Conservation (phyloP, 1,139 yeast genomes). For the Casaregolazyma lundiana region DNA sequence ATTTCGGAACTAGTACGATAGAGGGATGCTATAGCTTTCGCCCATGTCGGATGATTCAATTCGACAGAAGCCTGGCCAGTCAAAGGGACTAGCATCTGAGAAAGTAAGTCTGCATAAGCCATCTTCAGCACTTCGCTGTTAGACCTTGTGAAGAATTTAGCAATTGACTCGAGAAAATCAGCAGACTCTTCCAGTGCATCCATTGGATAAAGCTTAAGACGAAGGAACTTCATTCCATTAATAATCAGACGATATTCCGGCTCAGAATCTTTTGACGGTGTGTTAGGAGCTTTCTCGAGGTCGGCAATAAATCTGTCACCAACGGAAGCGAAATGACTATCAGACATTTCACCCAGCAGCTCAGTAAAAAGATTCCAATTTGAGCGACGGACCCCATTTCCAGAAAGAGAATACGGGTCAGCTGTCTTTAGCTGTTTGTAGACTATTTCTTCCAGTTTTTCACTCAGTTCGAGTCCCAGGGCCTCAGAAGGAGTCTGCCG, state of each 20-base stretch:
- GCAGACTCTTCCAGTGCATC: conserved; percentile 91
- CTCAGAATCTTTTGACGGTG: conserved; percentile 56
- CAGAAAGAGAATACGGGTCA: conserved; percentile 64
- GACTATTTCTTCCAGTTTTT: conserved; percentile 85
- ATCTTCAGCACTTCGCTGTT: conserved; percentile 51
- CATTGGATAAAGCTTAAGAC: conserved; percentile 72
- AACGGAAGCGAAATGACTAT: conserved; percentile 73
- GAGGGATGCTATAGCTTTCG: conserved; percentile 64
- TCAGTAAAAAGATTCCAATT: conserved; percentile 94
- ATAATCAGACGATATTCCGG: conserved; percentile 65
- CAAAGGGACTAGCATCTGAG: conserved; percentile 69
- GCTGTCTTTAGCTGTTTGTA: conserved; percentile 85
- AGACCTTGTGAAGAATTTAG: conserved; percentile 71
- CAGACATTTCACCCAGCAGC: conserved; percentile 85
- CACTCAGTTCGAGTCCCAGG: conserved; percentile 75
- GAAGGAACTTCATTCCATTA: conserved; percentile 85
- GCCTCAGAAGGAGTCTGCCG: conserved; percentile 73
- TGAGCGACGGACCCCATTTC: conserved; percentile 74
- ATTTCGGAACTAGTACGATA: conserved; percentile 48
- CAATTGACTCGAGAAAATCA: conserved; percentile 77
- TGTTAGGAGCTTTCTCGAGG: conserved; percentile 69
- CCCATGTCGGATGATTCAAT: conserved; percentile 94
- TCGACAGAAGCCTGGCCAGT: conserved; percentile 90
- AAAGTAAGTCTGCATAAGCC: conserved; percentile 83
- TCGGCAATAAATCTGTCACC: conserved; percentile 94